These are phyloP conservation scores for Cercospora sp. DNA, from an alignment of 2,329 filamentous ascomycete genomes.

Conservation along the genomic window DNA sequence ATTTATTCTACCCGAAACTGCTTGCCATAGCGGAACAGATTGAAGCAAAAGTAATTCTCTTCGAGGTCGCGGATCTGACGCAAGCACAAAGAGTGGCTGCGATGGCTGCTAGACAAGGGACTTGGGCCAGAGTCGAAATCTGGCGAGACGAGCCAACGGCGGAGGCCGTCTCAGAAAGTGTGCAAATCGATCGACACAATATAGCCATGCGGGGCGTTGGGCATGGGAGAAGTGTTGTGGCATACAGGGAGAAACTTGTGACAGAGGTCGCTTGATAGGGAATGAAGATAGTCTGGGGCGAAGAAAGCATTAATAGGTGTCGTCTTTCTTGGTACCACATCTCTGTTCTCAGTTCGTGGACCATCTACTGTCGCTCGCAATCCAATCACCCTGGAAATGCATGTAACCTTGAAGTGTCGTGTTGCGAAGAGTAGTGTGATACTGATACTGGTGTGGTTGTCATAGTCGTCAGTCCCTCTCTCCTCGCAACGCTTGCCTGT, in stretches of 20 bases:
- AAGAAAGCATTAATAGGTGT: background rate
- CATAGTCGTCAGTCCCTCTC: background rate
- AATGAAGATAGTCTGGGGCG: background rate
- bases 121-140: slow-evolving; percentile 58
- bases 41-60: slow-evolving; percentile 58
- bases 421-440: background rate
- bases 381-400: background rate
- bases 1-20: slow-evolving; percentile 69
- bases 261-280: background rate
- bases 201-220: slow-evolving; percentile 43
- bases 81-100: slow-evolving; percentile 67
- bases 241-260: slow-evolving; percentile 37
- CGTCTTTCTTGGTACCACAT: background rate
- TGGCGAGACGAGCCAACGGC: slow-evolving; percentile 67
- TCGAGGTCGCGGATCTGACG: slow-evolving; percentile 70
- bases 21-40: slow-evolving; percentile 56
- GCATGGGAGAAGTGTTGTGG: slow-evolving; percentile 48
- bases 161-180: slow-evolving; percentile 22
- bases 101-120: slow-evolving; percentile 44
- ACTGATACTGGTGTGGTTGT: background rate
- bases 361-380: background rate
- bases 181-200: slow-evolving; percentile 24
- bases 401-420: background rate
- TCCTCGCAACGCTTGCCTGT: background rate
- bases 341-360: background rate